Evolutionary conservation across 345 rosid species (phyloP).

Genomic region (Pugionium cornutum): DNA sequence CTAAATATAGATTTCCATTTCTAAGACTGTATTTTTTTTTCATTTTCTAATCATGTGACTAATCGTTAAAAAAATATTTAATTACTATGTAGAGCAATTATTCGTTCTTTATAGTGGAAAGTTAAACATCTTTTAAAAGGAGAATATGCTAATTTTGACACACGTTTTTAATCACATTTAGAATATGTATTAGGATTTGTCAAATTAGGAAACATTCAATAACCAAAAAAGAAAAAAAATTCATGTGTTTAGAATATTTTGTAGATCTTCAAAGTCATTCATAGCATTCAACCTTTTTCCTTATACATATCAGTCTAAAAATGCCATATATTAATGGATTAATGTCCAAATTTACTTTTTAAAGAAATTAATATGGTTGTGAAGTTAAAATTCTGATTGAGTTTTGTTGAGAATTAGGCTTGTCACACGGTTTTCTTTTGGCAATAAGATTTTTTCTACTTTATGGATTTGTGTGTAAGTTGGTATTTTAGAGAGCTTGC

Average conservation of each 20-base stretch:
- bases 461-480: no score
- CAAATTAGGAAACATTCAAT: constrained; percentile 18
- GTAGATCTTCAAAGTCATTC: constrained; percentile 20
- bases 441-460: no score
- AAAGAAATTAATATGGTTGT: background rate
- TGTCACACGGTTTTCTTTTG: no score
- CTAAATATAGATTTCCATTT: no score
- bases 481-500: no score
- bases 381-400: background rate
- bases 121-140: background rate
- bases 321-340: constrained; percentile 5
- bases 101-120: background rate
- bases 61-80: constrained; percentile 4
- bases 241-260: background rate
- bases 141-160: constrained; percentile 30
- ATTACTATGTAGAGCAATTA: constrained; percentile 7
- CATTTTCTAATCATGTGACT: background rate
- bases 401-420: background rate
- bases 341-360: background rate
- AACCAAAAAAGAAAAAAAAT: background rate
- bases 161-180: constrained; percentile 21
- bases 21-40: background rate
- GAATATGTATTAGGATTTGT: constrained; percentile 17
- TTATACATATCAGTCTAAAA: constrained; percentile 3
- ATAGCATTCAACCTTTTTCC: constrained; percentile 12